Conservation (phyloP, 345 rosid species). For the Pugionium dolabratum region DNA sequence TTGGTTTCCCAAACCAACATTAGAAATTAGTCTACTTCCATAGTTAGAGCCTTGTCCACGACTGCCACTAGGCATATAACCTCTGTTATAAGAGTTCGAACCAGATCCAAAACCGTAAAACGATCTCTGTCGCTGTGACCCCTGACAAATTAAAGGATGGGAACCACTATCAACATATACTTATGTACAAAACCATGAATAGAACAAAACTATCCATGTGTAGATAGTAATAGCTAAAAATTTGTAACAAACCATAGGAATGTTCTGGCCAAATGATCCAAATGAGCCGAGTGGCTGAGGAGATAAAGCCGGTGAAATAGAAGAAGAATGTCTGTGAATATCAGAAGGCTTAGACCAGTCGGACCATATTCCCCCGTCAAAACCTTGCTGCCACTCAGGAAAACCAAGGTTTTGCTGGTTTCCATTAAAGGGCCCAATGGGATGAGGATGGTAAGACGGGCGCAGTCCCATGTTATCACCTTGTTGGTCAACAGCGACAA, state of each 20-base stretch:
- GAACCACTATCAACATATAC: conserved; percentile 18
- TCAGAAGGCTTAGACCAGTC: conserved; percentile 78
- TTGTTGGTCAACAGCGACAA: conserved; percentile 65
- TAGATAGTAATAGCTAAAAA: conserved; percentile 1
- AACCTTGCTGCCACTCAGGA: conserved; percentile 71
- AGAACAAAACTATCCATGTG: background rate
- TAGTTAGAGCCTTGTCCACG: conserved; percentile 57
- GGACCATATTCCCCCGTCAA: conserved; percentile 82
- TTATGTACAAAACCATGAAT: background rate
- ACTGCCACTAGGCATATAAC: conserved; percentile 52
- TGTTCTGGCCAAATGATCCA: conserved; percentile 67
- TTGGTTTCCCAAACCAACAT: conserved; percentile 51
- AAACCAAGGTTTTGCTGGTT: conserved; percentile 61
- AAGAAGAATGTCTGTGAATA: conserved; percentile 62
- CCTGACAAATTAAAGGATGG: conserved; percentile 46
- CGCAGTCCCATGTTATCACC: conserved; percentile 74
- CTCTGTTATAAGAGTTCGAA: conserved; percentile 62
- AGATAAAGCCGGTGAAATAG: conserved; percentile 48
- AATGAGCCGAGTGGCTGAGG: conserved; percentile 67
- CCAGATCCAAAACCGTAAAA: conserved; percentile 64
- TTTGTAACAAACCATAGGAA: conserved; percentile 57
- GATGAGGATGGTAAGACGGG: conserved; percentile 66
- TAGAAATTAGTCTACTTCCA: conserved; percentile 56
- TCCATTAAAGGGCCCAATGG: conserved; percentile 71
- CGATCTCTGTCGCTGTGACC: conserved; percentile 67